Evolutionary conservation across 2,329 filamentous ascomycete species (phyloP), one percentile per base, ranked within the genome.

Genomic region (Sporothrix sp.): DNA sequence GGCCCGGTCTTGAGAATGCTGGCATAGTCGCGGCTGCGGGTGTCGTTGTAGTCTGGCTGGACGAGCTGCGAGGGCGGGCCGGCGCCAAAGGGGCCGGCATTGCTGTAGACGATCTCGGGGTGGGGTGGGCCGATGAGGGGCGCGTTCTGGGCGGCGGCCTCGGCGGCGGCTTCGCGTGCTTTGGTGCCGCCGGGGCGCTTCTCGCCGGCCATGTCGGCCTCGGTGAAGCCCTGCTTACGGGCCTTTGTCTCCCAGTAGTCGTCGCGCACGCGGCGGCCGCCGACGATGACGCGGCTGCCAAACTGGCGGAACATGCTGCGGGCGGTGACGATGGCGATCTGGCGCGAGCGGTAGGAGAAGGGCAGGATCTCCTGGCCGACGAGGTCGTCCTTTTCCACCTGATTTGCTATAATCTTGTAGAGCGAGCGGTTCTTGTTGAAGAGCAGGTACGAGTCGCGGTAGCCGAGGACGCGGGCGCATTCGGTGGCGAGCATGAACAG

Each of bases 181-280:
- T 94, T 95, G 52, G 88, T 82, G 35, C 87, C 90, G 49, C 93
- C 93, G 6, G 93, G 93, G 57, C 93, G 78, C 73, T 98, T 97
- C 69, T 98, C 93, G 36, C 93, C 93, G 4, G 93, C 93, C 46
- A 90, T 76, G 66, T 98, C 93, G 56, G 94, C 89, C 65, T 98
- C 93, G 1, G 93, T 98, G 64, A 98, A 98, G 10, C 93, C 93
- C 68, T 98, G 93, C 68, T 97, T 98, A 43, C 86, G 79, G 7
- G 93, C 93, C 68, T 97, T 97, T 62, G 84, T 87, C 67, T 97
- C 93, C 93, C 93, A 98, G 68, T 98, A 98, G 65, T 98, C 93
- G 68, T 98, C 93, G 45, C 93, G 84, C 37, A 98, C 93, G 52
- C 93, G 78, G 56, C 91, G 79, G 30, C 93, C 93, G 61, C 90